Evolutionary conservation across 106 monocot species (phyloP).

Genomic region (Apostasia ramifera): DNA sequence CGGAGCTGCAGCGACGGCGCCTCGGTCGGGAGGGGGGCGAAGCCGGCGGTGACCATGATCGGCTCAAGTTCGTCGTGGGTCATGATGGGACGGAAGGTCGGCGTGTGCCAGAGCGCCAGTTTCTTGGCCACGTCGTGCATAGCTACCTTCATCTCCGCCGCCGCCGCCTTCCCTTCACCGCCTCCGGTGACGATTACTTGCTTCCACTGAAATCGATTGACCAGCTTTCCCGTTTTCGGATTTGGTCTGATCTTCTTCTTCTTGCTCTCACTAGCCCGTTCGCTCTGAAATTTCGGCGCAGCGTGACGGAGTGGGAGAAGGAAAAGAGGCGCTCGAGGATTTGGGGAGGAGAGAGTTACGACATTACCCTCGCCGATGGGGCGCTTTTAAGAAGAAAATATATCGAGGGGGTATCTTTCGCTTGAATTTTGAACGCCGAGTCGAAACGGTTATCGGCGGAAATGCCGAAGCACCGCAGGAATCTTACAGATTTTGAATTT

Average conservation of each 20-base stretch:
- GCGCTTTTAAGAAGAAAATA: too few species aligned
- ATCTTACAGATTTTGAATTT: too few species aligned
- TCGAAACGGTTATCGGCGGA: too few species aligned
- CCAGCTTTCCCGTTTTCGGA: neutral
- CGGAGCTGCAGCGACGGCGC: too few species aligned
- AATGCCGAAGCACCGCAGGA: too few species aligned
- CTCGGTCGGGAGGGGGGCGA: slow-evolving; percentile 20
- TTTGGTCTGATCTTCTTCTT: neutral
- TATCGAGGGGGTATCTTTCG: too few species aligned
- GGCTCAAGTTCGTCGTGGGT: slow-evolving; percentile 72
- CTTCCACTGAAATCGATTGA: neutral
- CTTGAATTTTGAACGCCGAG: too few species aligned
- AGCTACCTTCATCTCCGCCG: slow-evolving; percentile 5
- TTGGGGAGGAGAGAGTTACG: neutral
- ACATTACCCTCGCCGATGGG: too few species aligned
- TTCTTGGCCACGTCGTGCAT: slow-evolving; percentile 50
- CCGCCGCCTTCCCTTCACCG: too few species aligned
- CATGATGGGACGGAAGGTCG: slow-evolving; percentile 59
- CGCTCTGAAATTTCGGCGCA: neutral
- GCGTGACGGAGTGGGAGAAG: neutral
- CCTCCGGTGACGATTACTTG: neutral
- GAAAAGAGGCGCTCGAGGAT: slow-evolving; percentile 3
- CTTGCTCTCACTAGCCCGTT: neutral
- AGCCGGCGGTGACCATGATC: slow-evolving; percentile 42
- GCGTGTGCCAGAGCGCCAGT: slow-evolving; percentile 56